phyloP scores from a whole-genome alignment of 2,329 filamentous ascomycete species.

The Calonectria pteridis region DNA sequence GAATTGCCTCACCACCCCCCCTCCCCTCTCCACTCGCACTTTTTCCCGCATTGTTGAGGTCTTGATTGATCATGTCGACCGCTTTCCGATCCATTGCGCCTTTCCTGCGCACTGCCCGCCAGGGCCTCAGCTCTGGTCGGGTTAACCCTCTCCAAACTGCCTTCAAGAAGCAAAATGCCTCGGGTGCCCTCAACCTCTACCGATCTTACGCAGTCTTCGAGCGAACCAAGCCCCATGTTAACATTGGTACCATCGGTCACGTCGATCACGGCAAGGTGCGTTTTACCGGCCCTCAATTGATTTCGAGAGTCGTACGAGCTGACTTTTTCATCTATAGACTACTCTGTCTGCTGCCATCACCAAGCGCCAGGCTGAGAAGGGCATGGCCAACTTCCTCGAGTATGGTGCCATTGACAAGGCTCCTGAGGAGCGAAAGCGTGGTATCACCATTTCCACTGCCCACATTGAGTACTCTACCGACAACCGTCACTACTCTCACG shows the following conservation, averaged over 20 bases:
- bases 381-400: conserved; percentile 92
- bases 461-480: conserved; percentile 99
- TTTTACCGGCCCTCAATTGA: conserved; percentile 5
- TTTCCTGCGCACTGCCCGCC: conserved; percentile 85
- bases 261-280: conserved; percentile 98
- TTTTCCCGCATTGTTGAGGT: conserved; percentile 43
- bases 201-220: conserved; percentile 80
- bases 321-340: conserved; percentile 70
- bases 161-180: conserved; percentile 71
- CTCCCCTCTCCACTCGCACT: conserved; percentile 35
- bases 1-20: conserved; percentile 32
- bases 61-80: conserved; percentile 75
- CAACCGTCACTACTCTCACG: conserved; percentile 96
- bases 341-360: conserved; percentile 99
- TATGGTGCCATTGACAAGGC: conserved; percentile 99
- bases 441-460: conserved; percentile 98
- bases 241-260: conserved; percentile 99
- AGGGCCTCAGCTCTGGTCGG: conserved; percentile 76
- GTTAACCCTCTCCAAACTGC: conserved; percentile 83
- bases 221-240: conserved; percentile 96
- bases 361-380: conserved; percentile 96
- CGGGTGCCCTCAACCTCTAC: conserved; percentile 74
- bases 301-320: conserved; percentile 27
- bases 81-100: conserved; percentile 83
- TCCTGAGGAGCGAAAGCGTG: conserved; percentile 98